Base-by-base conservation (phyloP, 345 rosid genomes). In the Conringia planisiliqua region DNA sequence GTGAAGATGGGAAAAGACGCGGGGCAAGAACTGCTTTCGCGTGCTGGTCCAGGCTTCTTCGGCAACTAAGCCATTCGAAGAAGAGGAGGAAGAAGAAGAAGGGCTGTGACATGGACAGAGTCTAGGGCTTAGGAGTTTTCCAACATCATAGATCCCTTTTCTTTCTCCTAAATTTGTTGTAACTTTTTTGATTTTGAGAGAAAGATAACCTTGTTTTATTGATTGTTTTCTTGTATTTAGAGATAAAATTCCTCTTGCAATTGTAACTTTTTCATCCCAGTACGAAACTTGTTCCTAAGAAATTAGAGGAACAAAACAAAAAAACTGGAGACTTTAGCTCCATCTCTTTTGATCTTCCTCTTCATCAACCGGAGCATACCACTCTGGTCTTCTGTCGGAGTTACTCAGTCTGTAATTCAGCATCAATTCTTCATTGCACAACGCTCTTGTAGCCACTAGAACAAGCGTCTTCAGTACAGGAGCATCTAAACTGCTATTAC, bases 21-120 rank as follows among this genome's bases (percentile, higher is more conserved):
- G 0, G 99, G 99, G 50, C 77, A 89, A 68, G 98, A 95, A 79
- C 89, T 95, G 55, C 99, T 92, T 61, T 84, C 89, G 10, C 82
- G 51, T 48, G 90, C 92, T 56, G 97, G 97, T 62, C 94, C 91
- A 29, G 90, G 97, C 74, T 95, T 95, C 85, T 95, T 92, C 40
- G 81, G 88, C 73, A 72, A 71, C 60, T 89, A 74, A 84, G 71
- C 77, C 52, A 62, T 62, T 65, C 2, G 5, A 24, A 55, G 72
- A 66, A 66, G 69, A 62, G 32, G 74, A 61, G 38, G 39, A 43
- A 27, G 39, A 42, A 44, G 50, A 27, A 32, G 44, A 76, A 59
- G 68, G 55, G 50, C 14, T 51, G 81, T 66, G 42, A 66, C 40
- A 33, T 44, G 40, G 73, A 18, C 68, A 24, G 26, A 32, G 77